Percentiles rank a stretch among this genome's conserved stretches.
These are phyloP conservation scores for Beauveria rudraprayagi DNA, from an alignment of 2,329 filamentous ascomycete species.

Conservation along the genomic window DNA sequence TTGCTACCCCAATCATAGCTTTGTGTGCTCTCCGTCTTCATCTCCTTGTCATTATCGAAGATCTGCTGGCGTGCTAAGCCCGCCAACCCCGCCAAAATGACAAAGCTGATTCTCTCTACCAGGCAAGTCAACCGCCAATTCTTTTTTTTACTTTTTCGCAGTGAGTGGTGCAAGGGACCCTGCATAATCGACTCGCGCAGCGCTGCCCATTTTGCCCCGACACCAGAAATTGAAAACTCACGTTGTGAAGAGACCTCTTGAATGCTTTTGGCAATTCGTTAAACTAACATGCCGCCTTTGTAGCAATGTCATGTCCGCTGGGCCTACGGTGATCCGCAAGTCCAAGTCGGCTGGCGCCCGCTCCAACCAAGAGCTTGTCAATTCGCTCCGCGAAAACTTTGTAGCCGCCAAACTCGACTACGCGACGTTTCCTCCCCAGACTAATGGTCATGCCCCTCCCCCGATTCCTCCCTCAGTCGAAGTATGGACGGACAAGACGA, in stretches of 20 bases:
- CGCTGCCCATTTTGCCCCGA: not conserved
- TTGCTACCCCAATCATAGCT: constrained; percentile 1
- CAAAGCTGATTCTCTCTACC: constrained; percentile 78
- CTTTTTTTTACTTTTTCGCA: constrained; percentile 4
- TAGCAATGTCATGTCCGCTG: constrained; percentile 77
- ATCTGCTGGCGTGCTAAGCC: not conserved
- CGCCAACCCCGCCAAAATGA: constrained; percentile 36
- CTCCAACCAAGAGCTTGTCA: constrained; percentile 89
- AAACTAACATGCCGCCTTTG: not conserved
- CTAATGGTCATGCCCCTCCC: constrained; percentile 21
- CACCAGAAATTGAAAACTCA: not conserved
- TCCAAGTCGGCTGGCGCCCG: constrained; percentile 56
- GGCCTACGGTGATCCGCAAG: constrained; percentile 76
- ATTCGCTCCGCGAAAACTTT: constrained; percentile 80
- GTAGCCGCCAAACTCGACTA: constrained; percentile 61
- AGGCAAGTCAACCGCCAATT: constrained; percentile 49
- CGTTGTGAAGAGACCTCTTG: not conserved
- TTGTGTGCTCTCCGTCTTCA: not conserved
- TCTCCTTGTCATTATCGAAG: not conserved
- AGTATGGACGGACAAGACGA: constrained; percentile 58
- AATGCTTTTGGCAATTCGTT: not conserved
- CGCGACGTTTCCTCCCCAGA: constrained; percentile 22
- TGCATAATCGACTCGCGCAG: not conserved
- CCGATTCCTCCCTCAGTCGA: constrained; percentile 26
- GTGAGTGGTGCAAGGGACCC: not conserved